Evolutionary conservation across 441 rosid species (phyloP).

Genomic region (Bruguiera hainesii): DNA sequence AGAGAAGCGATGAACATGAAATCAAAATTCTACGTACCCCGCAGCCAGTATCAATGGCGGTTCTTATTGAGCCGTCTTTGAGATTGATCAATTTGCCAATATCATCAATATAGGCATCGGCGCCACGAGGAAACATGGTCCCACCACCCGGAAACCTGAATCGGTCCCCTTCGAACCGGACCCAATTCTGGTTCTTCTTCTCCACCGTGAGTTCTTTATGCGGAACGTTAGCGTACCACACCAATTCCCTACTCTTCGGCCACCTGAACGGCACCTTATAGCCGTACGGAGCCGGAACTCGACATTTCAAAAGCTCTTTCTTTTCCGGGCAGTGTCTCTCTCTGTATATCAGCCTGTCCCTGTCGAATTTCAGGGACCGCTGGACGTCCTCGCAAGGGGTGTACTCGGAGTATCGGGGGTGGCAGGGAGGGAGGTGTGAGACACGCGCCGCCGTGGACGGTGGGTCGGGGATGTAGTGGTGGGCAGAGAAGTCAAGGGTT

Average conservation of each 20-base stretch:
- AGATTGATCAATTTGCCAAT: conserved; percentile 67
- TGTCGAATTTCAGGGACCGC: conserved; percentile 58
- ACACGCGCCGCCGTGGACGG: conserved; percentile 3
- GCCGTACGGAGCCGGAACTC: conserved; percentile 78
- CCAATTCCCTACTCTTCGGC: conserved; percentile 75
- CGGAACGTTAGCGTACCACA: conserved; percentile 84
- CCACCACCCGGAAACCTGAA: conserved; percentile 90
- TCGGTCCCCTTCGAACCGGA: conserved; percentile 58
- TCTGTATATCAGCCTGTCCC: conserved; percentile 56
- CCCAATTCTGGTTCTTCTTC: conserved; percentile 86
- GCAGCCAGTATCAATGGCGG: conserved; percentile 91
- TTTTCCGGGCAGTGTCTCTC: conserved; percentile 84
- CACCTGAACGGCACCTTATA: conserved; percentile 72
- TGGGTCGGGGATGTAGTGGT: conserved; percentile 20
- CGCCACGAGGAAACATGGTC: conserved; percentile 89
- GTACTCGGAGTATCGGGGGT: conserved; percentile 40
- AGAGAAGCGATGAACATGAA: no score
- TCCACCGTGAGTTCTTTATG: conserved; percentile 87
- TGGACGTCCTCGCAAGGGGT: conserved; percentile 73
- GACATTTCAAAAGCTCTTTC: conserved; percentile 50
- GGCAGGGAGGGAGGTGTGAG: conserved; percentile 41
- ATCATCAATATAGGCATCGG: conserved; percentile 67
- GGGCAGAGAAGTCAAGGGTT: conserved; percentile 37
- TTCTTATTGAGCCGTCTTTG: conserved; percentile 67
- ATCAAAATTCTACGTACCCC: conserved; percentile 49